These are phyloP conservation scores for Mycotypha africana DNA, from an alignment of 371 early-diverging fungal genomes.

Conservation along the genomic window DNA sequence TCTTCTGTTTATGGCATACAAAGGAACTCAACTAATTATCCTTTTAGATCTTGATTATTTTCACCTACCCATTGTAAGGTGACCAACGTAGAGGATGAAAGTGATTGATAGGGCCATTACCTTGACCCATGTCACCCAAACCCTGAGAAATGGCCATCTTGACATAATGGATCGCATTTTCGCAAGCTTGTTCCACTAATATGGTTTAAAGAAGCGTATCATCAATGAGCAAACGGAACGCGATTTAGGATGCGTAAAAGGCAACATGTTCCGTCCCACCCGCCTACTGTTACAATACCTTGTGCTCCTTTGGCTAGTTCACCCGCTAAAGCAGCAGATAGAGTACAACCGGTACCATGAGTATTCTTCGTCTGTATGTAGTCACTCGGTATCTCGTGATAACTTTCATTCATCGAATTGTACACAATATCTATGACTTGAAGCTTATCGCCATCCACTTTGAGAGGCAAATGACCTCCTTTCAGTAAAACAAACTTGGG, in stretches of 20 bases:
- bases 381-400: conserved; percentile 47
- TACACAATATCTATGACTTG: conserved; percentile 64
- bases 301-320: conserved; percentile 63
- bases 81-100: conserved; percentile 51
- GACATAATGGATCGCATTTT: conserved; percentile 47
- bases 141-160: conserved; percentile 55
- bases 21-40: no score
- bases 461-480: conserved; percentile 76
- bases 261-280: no score
- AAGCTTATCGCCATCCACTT: conserved; percentile 8
- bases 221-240: no score
- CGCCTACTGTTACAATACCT: no score
- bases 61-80: no score
- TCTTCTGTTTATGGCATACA: no score
- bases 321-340: conserved; percentile 77
- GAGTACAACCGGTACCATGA: conserved; percentile 87
- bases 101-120: conserved; percentile 77
- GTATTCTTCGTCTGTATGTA: conserved; percentile 62
- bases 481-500: conserved; percentile 66
- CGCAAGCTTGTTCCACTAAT: conserved; percentile 40
- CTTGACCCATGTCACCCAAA: conserved; percentile 48
- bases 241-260: no score
- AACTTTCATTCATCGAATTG: conserved; percentile 27
- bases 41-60: no score
- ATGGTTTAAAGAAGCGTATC: no score